Conservation (phyloP, 2,329 filamentous ascomycete species). For the Diaporthe nobilis region DNA sequence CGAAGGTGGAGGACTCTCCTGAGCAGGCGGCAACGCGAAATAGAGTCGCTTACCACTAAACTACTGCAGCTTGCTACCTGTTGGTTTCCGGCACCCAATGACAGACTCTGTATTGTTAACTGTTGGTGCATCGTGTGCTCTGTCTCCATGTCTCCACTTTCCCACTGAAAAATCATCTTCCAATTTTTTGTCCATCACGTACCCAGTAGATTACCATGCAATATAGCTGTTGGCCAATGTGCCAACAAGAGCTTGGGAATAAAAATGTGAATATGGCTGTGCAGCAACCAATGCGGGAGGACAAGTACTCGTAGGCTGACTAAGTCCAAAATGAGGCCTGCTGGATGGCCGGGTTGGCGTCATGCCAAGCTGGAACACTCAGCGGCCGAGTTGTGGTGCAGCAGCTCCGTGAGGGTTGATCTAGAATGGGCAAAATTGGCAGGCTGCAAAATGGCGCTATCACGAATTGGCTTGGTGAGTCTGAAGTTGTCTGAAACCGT, state of each 20-base stretch:
- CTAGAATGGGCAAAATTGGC: background rate
- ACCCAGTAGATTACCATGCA: background rate
- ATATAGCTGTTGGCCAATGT: background rate
- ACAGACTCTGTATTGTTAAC: background rate
- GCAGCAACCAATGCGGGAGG: background rate
- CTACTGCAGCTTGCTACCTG: too few species aligned
- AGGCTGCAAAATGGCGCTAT: background rate
- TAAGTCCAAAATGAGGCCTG: background rate
- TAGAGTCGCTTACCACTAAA: too few species aligned
- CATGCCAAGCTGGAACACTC: slow-evolving; percentile 14
- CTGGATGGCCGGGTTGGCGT: background rate
- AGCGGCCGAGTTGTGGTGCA: background rate
- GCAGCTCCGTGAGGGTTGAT: background rate
- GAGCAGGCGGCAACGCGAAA: too few species aligned
- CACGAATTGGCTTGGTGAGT: background rate
- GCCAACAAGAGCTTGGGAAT: background rate
- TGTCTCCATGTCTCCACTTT: too few species aligned
- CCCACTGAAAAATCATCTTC: too few species aligned
- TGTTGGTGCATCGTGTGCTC: background rate
- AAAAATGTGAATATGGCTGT: background rate
- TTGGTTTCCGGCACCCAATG: too few species aligned
- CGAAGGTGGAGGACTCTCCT: too few species aligned
- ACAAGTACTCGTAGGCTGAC: background rate
- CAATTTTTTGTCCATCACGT: background rate
- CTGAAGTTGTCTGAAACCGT: slow-evolving; percentile 20